phyloP scores from a whole-genome alignment of 768 basidiomycete genomes.

The Auricularia auricula-judae region DNA sequence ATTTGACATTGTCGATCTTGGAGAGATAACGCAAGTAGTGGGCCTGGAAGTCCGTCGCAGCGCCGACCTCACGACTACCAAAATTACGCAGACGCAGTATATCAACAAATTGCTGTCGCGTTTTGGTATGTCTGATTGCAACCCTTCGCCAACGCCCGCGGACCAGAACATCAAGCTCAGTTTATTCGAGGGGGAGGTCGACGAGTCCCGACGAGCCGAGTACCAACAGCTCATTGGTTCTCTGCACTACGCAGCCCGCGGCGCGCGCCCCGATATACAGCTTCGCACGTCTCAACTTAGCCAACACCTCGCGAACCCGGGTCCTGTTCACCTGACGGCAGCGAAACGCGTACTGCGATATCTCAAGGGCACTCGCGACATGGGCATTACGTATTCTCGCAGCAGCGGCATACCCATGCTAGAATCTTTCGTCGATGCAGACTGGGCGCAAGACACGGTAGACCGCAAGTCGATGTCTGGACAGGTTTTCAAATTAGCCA shows the following conservation, averaged over 20 bases:
- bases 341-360: constrained; percentile 4
- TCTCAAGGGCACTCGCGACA: constrained; percentile 1
- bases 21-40: constrained; percentile 9
- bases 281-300: constrained; percentile 10
- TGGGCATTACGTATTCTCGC: neutral
- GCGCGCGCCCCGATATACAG: constrained; percentile 13
- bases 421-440: constrained; percentile 10
- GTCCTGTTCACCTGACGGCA: neutral
- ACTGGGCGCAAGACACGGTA: constrained; percentile 10
- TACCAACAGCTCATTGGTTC: constrained; percentile 17
- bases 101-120: neutral
- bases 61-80: neutral
- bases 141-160: constrained; percentile 1
- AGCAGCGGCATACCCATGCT: constrained; percentile 3
- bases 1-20: constrained; percentile 17
- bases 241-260: constrained; percentile 18
- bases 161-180: constrained; percentile 4
- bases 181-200: neutral
- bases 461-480: too few relatives aligned
- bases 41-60: neutral
- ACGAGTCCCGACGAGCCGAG: constrained; percentile 6
- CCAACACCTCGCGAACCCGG: constrained; percentile 8
- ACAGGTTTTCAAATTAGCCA: too few relatives aligned
- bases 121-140: neutral
- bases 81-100: neutral